Conservation (phyloP, 2,329 filamentous ascomycete species). For the Aspergillus ibericus region DNA sequence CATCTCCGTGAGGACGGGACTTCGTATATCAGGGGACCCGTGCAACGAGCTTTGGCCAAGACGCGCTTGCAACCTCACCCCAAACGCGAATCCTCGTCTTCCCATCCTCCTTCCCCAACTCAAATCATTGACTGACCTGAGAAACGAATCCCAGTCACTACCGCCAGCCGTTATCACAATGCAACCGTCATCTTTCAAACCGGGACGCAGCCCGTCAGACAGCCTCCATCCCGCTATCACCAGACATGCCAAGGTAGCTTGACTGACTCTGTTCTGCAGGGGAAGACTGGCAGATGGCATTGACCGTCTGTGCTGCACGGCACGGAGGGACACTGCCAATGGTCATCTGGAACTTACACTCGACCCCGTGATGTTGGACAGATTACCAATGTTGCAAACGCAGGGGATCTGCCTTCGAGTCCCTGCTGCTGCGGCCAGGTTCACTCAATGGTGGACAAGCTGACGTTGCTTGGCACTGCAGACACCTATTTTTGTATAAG, state of each 20-base stretch:
- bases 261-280: not conserved
- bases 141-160: not conserved
- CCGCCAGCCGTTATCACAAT: not conserved
- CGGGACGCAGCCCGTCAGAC: not conserved
- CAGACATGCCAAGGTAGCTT: conserved; percentile 9
- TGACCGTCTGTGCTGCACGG: not conserved
- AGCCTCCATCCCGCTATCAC: conserved; percentile 3
- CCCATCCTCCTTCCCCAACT: not conserved
- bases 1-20: too few relatives aligned
- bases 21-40: not conserved
- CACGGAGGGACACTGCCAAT: conserved; percentile 5
- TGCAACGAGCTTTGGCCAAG: not conserved
- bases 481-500: not conserved
- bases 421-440: not conserved
- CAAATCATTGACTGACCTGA: not conserved
- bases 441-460: not conserved
- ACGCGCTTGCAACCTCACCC: not conserved
- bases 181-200: conserved; percentile 4
- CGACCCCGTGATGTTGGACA: not conserved
- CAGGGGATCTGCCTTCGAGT: not conserved
- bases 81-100: not conserved
- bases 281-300: not conserved
- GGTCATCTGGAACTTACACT: conserved; percentile 2
- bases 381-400: not conserved
- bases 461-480: not conserved